Evolutionary conservation across 306 rosid species (phyloP).

Genomic region (Abrus precatorius): DNA sequence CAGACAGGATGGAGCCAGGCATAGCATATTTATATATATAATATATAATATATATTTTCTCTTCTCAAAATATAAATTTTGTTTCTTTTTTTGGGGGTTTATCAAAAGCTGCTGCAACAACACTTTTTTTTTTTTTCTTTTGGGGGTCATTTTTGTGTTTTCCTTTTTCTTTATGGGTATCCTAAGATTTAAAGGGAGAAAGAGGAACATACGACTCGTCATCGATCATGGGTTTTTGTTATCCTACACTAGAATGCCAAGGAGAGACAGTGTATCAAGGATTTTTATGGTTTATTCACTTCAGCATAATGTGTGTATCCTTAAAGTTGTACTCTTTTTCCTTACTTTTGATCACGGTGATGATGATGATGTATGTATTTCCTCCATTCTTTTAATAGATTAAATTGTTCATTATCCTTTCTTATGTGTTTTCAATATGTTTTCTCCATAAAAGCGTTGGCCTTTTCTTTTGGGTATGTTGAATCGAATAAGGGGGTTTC

Average conservation of each 20-base stretch:
- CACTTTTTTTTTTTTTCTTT: conserved; percentile 11
- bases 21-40: conserved; percentile 33
- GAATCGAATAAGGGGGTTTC: conserved; percentile 26
- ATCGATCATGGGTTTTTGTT: conserved; percentile 48
- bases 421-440: neutral
- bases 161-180: neutral
- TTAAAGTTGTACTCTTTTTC: conserved; percentile 43
- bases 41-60: neutral
- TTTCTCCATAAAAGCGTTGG: neutral
- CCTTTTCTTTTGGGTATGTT: neutral
- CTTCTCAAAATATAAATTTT: conserved; percentile 39
- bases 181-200: conserved; percentile 50
- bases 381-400: conserved; percentile 45
- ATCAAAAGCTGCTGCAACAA: conserved; percentile 50
- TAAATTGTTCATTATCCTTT: conserved; percentile 6
- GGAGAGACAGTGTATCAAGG: conserved; percentile 36
- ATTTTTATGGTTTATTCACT: conserved; percentile 50
- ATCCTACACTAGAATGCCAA: conserved; percentile 33
- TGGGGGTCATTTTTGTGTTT: conserved; percentile 15
- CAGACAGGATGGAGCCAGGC: conserved; percentile 91
- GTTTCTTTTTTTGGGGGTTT: conserved; percentile 26
- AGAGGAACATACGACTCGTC: conserved; percentile 48
- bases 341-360: conserved; percentile 31
- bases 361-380: conserved; percentile 48
- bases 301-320: conserved; percentile 29